Evolutionary conservation across 306 rosid genomes (phyloP), one percentile per base, ranked within the genome.

Genomic region (Vigna unguiculata): DNA sequence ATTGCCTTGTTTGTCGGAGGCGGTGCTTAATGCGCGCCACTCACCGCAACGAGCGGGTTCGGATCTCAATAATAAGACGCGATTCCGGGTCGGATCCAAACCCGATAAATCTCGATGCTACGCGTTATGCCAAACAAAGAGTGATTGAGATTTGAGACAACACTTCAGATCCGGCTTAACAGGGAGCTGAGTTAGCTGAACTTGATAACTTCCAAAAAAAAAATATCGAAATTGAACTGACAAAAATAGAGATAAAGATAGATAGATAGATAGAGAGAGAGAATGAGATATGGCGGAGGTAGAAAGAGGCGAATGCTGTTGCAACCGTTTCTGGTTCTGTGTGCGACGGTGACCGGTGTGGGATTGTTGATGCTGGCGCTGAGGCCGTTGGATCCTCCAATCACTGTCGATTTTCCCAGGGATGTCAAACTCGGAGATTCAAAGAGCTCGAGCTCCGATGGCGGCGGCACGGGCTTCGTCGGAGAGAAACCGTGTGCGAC

Each of bases 351-450:
- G 28, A 81, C 86, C 1, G 85, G 75, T 28, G 38, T 82, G 71
- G 93, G 92, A 11, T 71, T 91, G 41, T 59, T 90, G 49, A 75
- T 86, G 78, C 80, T 91, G 53, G 84, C 87, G 53, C 55, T 91
- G 22, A 85, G 87, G 59, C 81, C 89, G n/a, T 81, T 85, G 55
- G 97, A 88, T 86, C 85, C 88, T 77, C 89, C 90, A 0, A 78
- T 80, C 16, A 77, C 53, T 34, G 74, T 78, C 1, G 85, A 80
- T 53, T 79, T 86, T 54, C 84, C 83, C 3, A 36, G 71, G 53
- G 67, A 69, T 15, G 57, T 25, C 63, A 83, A 45, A 70, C 61
- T 80, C 10, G 30, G 20, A 16, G 83, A 69, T 40, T 85, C 59
- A 3, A 81, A 82, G 45, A 61, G 21, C 34, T 74, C 86, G 1